Evolutionary conservation across 768 basidiomycete species (phyloP), one percentile per base, ranked within the genome.

Genomic region (Suillus luteus): DNA sequence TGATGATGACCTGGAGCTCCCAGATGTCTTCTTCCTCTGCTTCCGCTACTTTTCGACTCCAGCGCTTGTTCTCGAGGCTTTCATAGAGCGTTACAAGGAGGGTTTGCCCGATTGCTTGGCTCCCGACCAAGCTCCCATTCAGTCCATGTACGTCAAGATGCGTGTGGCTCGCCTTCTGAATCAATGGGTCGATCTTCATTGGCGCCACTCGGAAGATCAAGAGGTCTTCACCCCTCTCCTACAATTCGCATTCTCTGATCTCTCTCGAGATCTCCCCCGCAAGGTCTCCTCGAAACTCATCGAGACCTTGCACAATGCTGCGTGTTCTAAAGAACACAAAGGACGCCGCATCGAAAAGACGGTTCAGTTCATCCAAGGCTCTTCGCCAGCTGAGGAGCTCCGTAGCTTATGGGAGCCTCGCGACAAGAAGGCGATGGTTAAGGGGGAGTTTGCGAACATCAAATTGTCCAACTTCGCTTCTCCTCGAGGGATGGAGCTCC

Each of bases 181-280:
- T 67, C 77, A 81, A n/a, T 93, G 91, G 91, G 79, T 91, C n/a
- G 83, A 88, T 63, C 75, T 79, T 43, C 83, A 90, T 69, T 93
- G 91, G 90, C 78, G 81, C 41, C 75, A 78, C n/a, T 80, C 80
- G 1, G 71, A 75, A 4, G 91, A 93, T 62, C 64, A 71, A 60
- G 68, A 65, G 0, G 75, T 79, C 5, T 73, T 82, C 2, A 38
- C 55, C 15, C 64, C 68, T 38, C 65, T 79, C 35, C 69, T 65
- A 6, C 68, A 73, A 40, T 80, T 79, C 51, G 64, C 66, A 22
- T 71, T 83, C 55, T 61, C 66, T 33, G 70, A 67, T 37, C 68
- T 82, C 33, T 55, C 71, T 4, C 60, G 60, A 24, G 75, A 74
- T 37, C 67, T 82, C 48, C 75, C 74, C 10, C 67, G 58, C 31